A percentile compares a stretch with the other conserved stretches of the same genome.
These are phyloP conservation scores for Circinella umbellata DNA, from an alignment of 371 early-diverging fungal genomes.

Conservation along the genomic window DNA sequence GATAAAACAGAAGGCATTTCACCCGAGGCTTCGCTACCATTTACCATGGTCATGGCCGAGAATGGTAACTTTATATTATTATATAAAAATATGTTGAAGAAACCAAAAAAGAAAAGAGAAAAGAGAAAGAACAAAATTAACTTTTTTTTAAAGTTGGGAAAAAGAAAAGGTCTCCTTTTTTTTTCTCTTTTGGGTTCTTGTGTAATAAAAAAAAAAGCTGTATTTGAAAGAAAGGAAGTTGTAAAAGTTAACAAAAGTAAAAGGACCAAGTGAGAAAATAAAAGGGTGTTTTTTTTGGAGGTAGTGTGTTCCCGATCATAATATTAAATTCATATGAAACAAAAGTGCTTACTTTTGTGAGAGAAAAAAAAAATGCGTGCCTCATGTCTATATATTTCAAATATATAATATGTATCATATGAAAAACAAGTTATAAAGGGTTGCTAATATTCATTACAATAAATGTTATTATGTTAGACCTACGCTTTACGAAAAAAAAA, in stretches of 20 bases:
- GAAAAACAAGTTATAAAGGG: background rate
- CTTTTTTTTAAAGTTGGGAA: no score
- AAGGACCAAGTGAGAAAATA: no score
- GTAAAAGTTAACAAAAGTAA: no score
- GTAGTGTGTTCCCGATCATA: no score
- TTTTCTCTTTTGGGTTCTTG: no score
- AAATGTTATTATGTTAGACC: no score
- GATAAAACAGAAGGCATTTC: conserved; percentile 25
- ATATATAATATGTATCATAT: conserved; percentile 4
- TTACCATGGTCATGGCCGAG: conserved; percentile 3
- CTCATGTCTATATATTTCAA: conserved; percentile 2
- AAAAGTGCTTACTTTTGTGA: background rate
- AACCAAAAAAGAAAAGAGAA: conserved; percentile 9
- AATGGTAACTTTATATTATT: background rate
- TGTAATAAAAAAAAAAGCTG: background rate
- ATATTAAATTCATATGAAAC: conserved; percentile 6
- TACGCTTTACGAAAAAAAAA: no score
- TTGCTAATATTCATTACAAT: background rate
- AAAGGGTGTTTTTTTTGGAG: no score
- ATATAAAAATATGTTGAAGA: background rate
- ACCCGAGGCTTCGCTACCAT: background rate
- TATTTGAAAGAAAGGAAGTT: background rate
- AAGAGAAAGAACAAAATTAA: background rate
- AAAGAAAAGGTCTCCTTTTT: no score
- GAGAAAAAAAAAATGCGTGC: conserved; percentile 3